phyloP scores from a whole-genome alignment of 2,329 filamentous ascomycete species.

The Didymella arachidicola region DNA sequence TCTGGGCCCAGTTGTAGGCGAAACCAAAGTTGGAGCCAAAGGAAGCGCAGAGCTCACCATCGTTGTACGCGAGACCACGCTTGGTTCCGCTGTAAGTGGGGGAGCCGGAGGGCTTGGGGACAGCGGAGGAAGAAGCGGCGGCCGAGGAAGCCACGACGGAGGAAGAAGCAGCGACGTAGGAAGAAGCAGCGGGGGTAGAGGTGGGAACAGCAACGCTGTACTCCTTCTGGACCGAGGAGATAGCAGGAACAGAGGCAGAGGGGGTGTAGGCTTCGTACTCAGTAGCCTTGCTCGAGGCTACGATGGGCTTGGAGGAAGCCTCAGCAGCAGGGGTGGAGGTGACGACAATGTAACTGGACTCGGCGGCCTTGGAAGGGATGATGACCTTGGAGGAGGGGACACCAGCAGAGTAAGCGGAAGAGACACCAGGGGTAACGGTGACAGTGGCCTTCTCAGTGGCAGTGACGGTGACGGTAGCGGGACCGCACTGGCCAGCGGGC shows the following conservation, averaged over 20 bases:
- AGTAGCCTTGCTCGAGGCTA: slow-evolving; percentile 22
- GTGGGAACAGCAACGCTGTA: slow-evolving; percentile 16
- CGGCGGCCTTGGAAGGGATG: slow-evolving; percentile 22
- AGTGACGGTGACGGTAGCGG: slow-evolving; percentile 49
- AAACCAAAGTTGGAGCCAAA: slow-evolving; percentile 65
- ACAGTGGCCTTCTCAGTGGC: slow-evolving; percentile 53
- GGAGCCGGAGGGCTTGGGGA: slow-evolving; percentile 31
- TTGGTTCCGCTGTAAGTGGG: slow-evolving; percentile 56
- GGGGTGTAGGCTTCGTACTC: slow-evolving; percentile 26
- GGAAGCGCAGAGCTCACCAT: slow-evolving; percentile 59
- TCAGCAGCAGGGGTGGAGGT: slow-evolving; percentile 23
- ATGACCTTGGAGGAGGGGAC: slow-evolving; percentile 25
- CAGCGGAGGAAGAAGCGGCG: slow-evolving; percentile 28
- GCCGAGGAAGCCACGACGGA: neutral
- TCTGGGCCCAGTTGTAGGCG: slow-evolving; percentile 72
- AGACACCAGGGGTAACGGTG: slow-evolving; percentile 46
- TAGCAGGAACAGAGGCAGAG: slow-evolving; percentile 10
- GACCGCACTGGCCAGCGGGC: slow-evolving; percentile 34
- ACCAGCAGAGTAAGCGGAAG: slow-evolving; percentile 17
- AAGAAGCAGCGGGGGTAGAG: slow-evolving; percentile 6
- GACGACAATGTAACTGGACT: slow-evolving; percentile 22
- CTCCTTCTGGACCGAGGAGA: slow-evolving; percentile 23
- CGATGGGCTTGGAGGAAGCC: slow-evolving; percentile 18
- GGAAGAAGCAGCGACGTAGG: neutral
- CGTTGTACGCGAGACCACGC: slow-evolving; percentile 75